Base-by-base conservation (phyloP, 805 yeast genomes). In the Barnettozyma vustinii region DNA sequence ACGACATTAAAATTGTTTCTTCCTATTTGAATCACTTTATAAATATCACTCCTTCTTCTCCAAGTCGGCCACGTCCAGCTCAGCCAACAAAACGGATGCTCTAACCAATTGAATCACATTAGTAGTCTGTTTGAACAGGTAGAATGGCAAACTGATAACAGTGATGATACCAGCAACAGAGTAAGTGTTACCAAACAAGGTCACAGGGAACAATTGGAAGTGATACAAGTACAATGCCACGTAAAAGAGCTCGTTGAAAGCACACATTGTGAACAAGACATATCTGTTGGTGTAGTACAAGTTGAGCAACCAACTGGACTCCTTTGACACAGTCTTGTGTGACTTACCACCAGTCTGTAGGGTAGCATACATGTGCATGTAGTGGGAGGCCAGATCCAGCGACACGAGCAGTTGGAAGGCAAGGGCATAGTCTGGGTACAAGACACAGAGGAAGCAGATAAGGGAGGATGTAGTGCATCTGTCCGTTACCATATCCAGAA, bases 301-400 rank as follows among this genome's bases (percentile, higher is more conserved):
- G 57, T 83, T 80, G 63, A 94, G 75, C 49, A 94, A 73, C 73
- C 81, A 76, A 53, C 86, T 83, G 30, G 82, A 76, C 56, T 83
- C 81, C 59, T 81, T 76, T 48, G 80, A 84, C 48, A 95, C 85
- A 53, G 79, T 77, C 73, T 94, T 94, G 70, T 94, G 99, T 40
- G 91, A 81, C 9, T 77, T 65, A 4, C 86, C 81, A 18, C 98
- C 98, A 36, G 81, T 72, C 46, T 83, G 76, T 58, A 91, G 72
- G 70, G 89, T 86, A 39, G 98, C 96, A 67, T 91, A 91, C 99
- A 94, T 94, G 71, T 94, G 99, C 87, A 94, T 87, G 71, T 94
- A 94, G 66, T 94, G 99, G 46, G 96, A 86, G 2, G 97, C 90
- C 59, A 94, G 76, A 62, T 87, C 95, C 58, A 94, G 73, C 10